Evolutionary conservation across 805 yeast genomes (phyloP).

Genomic region (Soucietia sequanensis): DNA sequence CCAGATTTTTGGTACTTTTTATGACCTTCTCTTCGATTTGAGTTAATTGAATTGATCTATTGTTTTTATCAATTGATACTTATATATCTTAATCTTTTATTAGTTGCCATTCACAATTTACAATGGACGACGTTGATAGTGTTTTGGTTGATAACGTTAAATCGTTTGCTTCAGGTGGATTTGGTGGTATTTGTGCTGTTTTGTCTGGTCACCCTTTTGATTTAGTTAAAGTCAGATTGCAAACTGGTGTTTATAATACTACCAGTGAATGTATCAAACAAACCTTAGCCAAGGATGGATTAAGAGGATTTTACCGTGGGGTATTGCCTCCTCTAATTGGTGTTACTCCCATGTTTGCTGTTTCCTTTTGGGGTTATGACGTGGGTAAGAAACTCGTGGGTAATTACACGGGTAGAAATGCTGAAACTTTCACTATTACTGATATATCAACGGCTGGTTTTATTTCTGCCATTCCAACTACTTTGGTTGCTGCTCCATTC

Average conservation of each 20-base stretch:
- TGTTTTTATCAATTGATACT: too few species aligned
- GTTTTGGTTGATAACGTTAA: constrained; percentile 73
- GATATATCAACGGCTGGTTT: constrained; percentile 92
- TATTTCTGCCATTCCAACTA: constrained; percentile 91
- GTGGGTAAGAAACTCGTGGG: constrained; percentile 79
- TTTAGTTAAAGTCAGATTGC: constrained; percentile 86
- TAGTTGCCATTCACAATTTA: too few species aligned
- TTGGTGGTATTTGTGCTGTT: constrained; percentile 96
- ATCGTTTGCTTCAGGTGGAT: constrained; percentile 90
- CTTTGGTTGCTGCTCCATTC: constrained; percentile 95
- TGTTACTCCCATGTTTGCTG: constrained; percentile 98
- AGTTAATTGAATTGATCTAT: too few species aligned
- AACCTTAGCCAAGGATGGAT: constrained; percentile 73
- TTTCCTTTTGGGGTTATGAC: constrained; percentile 98
- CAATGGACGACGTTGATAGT: constrained; percentile 46
- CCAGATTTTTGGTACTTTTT: too few species aligned
- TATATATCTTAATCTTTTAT: too few species aligned
- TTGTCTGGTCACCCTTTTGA: constrained; percentile 97
- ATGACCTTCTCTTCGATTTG: too few species aligned
- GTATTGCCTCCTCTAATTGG: constrained; percentile 94
- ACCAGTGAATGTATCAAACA: constrained; percentile 66
- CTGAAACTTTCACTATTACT: constrained; percentile 51
- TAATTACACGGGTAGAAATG: constrained; percentile 34
- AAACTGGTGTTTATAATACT: constrained; percentile 69
- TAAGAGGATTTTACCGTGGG: constrained; percentile 84